Evolutionary conservation across 305 asterid species (phyloP), one percentile per base, ranked within the genome.

Genomic region (Fraxinus dipetala): DNA sequence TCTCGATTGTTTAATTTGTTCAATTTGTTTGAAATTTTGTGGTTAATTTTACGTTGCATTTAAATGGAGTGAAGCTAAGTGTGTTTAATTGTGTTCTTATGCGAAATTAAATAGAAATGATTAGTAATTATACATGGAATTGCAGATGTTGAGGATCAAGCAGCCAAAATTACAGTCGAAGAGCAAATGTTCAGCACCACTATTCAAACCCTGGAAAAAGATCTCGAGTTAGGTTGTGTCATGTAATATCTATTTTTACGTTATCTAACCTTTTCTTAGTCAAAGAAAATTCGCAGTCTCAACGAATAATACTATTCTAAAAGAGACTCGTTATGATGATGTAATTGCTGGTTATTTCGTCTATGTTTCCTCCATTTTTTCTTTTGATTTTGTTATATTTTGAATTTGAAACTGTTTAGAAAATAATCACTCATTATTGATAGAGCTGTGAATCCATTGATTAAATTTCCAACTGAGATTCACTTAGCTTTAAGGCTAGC

Each of bases 91-190:
- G 69, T 18, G 22, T 32, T 65, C 20, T 26, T 36, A 14, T 65
- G 0, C 32, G 75, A 54, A 77, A 31, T 81, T 18, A 28, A 65
- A 65, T 65, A 26, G 73, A 65, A 70, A 34, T 43, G 54, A 65
- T 72, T 18, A 74, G n/a, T 18, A 72, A 67, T 59, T 69, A 54
- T 43, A 9, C 48, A 6, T 18, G 74, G 80, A 72, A 82, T 81
- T 87, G 87, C 92, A 95, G 99, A 95, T 90, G 99, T 88, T 87
- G 99, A 95, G 84, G 99, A 95, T 90, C 97, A 94, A 83, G 97
- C 94, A 6, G 94, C 93, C 30, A 89, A 91, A 85, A 85, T 86
- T 51, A 90, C 99, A 43, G 91, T 87, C 63, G 93, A 95, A 83
- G 97, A 95, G 86, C 99, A 95, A 77, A 91, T 91, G 95, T 92